Evolutionary conservation across 305 asterid species (phyloP), one percentile per base, ranked within the genome.

Genomic region (Stenogyne calaminthoides): DNA sequence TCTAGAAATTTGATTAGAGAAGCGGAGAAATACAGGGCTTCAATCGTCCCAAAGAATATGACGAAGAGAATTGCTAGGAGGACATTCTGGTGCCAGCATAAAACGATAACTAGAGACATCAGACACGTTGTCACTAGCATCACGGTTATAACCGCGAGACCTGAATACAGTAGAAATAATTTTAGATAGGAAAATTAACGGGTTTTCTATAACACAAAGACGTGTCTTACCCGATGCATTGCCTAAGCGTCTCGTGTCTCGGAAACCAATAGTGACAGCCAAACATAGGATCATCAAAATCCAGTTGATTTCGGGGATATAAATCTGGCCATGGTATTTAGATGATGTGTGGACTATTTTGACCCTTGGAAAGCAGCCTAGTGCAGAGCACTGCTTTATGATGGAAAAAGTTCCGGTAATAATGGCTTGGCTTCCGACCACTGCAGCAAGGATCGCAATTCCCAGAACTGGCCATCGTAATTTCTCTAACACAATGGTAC

Each of bases 71-170:
- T 34, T 0, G 92, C 92, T 0, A 82, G 72, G 58, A 78, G 34
- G 10, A 78, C 81, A 5, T 74, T 79, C 56, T 19, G 84, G 75
- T 78, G 84, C 95, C 95, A 89, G 81, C 95, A 89, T n/a, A 89
- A 11, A 9, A 89, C 84, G 11, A 89, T 87, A 4, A 89, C 91
- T 1, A 89, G 85, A 18, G 95, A 87, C 95, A 84, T 89, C 73
- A 89, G 65, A 81, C 95, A 89, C 5, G 95, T 89, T 3, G 95
- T 89, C 0, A 89, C 95, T 69, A 89, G 74, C 95, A 89, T 89
- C 34, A 89, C 95, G 0, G 92, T 85, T 69, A 87, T 85, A 42
- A 85, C 92, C 3, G 95, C 95, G 34, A 89, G 81, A 66, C 95
- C 95, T 85, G 79, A 63, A 67, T 22, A 46, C 55, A 49, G 16